Conservation (phyloP, 495 filamentous ascomycete species). For the Hypoxylon lienhwacheense region DNA sequence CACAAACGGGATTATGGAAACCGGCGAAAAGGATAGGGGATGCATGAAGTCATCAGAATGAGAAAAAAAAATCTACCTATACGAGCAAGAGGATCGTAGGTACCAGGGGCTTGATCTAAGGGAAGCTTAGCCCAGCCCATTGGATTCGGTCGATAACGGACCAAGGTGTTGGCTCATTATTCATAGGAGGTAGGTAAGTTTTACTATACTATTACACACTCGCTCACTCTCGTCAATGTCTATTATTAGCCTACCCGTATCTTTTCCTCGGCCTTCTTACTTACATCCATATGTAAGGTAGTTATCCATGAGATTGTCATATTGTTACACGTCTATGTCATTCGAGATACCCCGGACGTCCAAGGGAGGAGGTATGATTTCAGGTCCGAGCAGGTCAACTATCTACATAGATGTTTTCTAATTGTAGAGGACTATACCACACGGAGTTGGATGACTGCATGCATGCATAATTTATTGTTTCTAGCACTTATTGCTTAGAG, state of each 20-base stretch:
- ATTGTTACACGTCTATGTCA: no score
- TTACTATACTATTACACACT: neutral
- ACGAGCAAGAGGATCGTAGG: slow-evolving; percentile 26
- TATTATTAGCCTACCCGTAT: slow-evolving; percentile 19
- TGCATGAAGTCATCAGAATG: slow-evolving; percentile 22
- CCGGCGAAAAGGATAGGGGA: slow-evolving; percentile 19
- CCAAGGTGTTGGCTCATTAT: slow-evolving; percentile 1
- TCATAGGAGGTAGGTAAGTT: neutral
- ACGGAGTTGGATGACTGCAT: slow-evolving; percentile 32
- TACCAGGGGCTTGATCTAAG: slow-evolving; percentile 15
- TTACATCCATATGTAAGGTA: neutral
- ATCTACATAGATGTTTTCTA: slow-evolving; percentile 18
- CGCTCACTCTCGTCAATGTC: neutral
- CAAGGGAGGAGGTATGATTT: slow-evolving; percentile 21
- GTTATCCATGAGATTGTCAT: no score
- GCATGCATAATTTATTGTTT: slow-evolving; percentile 15
- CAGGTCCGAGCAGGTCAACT: slow-evolving; percentile 10
- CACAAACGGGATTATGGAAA: slow-evolving; percentile 18
- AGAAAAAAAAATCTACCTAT: slow-evolving; percentile 20
- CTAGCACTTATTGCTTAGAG: slow-evolving; percentile 19
- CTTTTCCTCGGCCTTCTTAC: neutral
- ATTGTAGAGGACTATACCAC: slow-evolving; percentile 28
- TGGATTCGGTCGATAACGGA: slow-evolving; percentile 15
- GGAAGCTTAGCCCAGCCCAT: slow-evolving; percentile 23
- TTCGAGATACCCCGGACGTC: no score